These are phyloP conservation scores for Podospora fimiseda DNA, from an alignment of 495 filamentous ascomycete genomes.

Conservation along the genomic window DNA sequence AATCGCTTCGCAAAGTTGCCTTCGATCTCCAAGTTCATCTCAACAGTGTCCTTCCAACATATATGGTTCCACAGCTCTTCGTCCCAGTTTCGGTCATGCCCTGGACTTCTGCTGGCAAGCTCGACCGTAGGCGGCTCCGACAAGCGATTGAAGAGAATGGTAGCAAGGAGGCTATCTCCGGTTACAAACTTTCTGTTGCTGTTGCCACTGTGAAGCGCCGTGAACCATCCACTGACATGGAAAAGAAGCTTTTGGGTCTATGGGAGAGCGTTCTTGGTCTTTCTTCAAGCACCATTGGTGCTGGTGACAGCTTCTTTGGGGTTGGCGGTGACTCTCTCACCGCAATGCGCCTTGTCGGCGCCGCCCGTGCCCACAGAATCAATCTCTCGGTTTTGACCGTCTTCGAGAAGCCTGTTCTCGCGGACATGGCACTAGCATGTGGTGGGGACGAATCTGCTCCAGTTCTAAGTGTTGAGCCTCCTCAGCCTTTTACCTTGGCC, in stretches of 20 bases:
- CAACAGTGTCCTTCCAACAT: constrained; percentile 22
- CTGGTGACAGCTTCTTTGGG: constrained; percentile 40
- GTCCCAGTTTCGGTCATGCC: constrained; percentile 49
- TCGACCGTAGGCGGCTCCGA: constrained; percentile 45
- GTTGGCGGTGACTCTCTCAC: constrained; percentile 46
- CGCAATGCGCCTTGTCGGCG: constrained; percentile 43
- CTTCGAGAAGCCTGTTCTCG: constrained; percentile 27
- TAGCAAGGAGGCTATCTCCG: constrained; percentile 4
- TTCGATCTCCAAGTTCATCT: constrained; percentile 19
- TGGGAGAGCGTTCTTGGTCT: constrained; percentile 44
- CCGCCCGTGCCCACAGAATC: constrained; percentile 26
- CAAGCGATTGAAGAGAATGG: constrained; percentile 6
- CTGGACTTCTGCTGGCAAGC: constrained; percentile 45
- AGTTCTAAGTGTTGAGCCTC: not conserved
- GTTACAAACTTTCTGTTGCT: constrained; percentile 9
- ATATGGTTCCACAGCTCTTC: constrained; percentile 55
- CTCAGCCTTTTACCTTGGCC: constrained; percentile 45
- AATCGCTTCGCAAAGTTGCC: constrained; percentile 2
- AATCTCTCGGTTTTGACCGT: constrained; percentile 33
- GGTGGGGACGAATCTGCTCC: not conserved
- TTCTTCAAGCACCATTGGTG: constrained; percentile 25
- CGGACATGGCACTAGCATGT: constrained; percentile 19
- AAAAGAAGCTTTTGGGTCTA: constrained; percentile 36
- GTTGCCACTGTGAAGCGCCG: not conserved
- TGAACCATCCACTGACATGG: constrained; percentile 13